Evolutionary conservation across 2,329 filamentous ascomycete species (phyloP).

Genomic region (Claviceps digitariae): DNA sequence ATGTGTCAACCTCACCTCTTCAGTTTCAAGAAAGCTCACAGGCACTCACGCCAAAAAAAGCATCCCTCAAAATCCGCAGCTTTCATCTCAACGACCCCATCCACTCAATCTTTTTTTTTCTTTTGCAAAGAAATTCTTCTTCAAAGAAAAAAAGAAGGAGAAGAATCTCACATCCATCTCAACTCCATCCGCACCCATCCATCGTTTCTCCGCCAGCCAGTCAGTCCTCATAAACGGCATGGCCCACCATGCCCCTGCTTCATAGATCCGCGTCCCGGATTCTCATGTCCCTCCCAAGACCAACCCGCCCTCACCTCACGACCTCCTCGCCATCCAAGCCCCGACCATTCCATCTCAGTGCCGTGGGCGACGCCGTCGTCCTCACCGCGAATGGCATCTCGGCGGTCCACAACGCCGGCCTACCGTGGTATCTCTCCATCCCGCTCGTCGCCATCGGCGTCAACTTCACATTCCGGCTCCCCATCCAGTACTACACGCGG

Average conservation of each 20-base stretch:
- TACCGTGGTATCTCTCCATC: constrained; percentile 42
- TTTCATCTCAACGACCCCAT: too few species aligned
- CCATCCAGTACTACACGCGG: constrained; percentile 29
- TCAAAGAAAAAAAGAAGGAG: neutral
- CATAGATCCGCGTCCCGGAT: constrained; percentile 2
- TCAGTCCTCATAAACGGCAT: neutral
- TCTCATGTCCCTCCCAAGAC: neutral
- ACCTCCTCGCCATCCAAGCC: neutral
- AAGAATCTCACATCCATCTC: too few species aligned
- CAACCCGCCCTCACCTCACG: neutral
- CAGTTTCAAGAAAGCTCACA: too few species aligned
- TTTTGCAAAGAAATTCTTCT: too few species aligned
- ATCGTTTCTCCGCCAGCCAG: too few species aligned
- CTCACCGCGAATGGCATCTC: constrained; percentile 29
- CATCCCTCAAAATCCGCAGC: too few species aligned
- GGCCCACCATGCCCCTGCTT: constrained; percentile 4
- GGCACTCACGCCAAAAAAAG: too few species aligned
- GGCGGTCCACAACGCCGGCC: constrained; percentile 28
- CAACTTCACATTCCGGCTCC: constrained; percentile 31
- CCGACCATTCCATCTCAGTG: constrained; percentile 21
- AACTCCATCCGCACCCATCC: neutral
- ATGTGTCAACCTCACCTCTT: too few species aligned
- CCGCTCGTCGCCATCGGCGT: constrained; percentile 36
- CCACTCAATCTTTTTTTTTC: too few species aligned
- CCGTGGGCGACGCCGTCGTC: constrained; percentile 21